These are phyloP conservation scores for Evansstolkia leycettana DNA, from an alignment of 495 filamentous ascomycete genomes.

Conservation along the genomic window DNA sequence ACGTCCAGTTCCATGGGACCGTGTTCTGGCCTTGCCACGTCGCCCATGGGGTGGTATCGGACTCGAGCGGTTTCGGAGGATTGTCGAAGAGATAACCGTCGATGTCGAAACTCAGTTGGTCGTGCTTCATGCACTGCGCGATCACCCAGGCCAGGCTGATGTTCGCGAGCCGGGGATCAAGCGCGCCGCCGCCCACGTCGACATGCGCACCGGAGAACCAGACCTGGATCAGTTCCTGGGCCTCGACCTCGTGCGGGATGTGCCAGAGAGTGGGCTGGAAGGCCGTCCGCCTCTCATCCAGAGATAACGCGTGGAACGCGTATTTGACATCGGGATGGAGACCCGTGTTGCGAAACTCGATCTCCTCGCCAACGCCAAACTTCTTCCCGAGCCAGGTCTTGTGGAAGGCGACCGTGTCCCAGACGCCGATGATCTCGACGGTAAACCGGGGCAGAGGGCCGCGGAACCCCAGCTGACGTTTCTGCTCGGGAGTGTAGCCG, in stretches of 20 bases:
- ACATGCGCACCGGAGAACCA: conserved; percentile 47
- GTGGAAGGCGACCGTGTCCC: conserved; percentile 45
- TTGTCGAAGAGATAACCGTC: conserved; percentile 8
- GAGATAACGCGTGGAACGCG: conserved; percentile 47
- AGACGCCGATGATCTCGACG: conserved; percentile 45
- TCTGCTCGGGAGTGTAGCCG: conserved; percentile 12
- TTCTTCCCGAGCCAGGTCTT: conserved; percentile 14
- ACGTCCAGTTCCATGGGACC: background rate
- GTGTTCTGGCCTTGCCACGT: conserved; percentile 6
- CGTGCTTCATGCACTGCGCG: conserved; percentile 15
- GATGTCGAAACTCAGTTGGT: conserved; percentile 11
- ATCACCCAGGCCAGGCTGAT: conserved; percentile 40
- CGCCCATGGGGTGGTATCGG: conserved; percentile 6
- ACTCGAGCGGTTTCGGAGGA: background rate
- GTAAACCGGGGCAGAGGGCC: conserved; percentile 8
- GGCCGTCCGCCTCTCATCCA: conserved; percentile 42
- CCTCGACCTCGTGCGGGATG: conserved; percentile 16
- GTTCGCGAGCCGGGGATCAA: conserved; percentile 23
- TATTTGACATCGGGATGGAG: conserved; percentile 33
- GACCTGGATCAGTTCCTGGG: conserved; percentile 29
- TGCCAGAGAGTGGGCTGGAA: conserved; percentile 46
- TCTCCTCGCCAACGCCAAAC: conserved; percentile 11
- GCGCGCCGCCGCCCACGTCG: conserved; percentile 37
- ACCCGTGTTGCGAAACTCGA: conserved; percentile 17
- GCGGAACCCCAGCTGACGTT: conserved; percentile 8